phyloP scores from a whole-genome alignment of 148 eudicot genomes.

The Hydrangea macrophylla region DNA sequence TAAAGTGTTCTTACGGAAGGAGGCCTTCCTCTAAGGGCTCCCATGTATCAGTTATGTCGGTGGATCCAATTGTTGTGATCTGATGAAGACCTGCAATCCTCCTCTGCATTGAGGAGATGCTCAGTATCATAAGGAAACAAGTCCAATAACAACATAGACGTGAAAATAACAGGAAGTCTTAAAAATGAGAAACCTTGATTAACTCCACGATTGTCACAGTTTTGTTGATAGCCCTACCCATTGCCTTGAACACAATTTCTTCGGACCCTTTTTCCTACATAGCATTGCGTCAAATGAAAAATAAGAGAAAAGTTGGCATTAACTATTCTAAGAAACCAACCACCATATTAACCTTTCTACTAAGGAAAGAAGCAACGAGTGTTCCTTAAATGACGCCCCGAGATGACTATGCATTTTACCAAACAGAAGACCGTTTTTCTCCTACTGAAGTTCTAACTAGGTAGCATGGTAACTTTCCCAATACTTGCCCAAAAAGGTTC shows the following conservation, averaged over 20 bases:
- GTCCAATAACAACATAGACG: neutral
- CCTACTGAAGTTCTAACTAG: neutral
- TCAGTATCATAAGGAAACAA: conserved; percentile 4
- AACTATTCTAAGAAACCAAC: too few species aligned
- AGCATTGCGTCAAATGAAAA: conserved; percentile 5
- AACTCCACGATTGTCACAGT: conserved; percentile 97
- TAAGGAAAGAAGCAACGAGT: too few species aligned
- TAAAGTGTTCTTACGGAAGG: conserved; percentile 61
- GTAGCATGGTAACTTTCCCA: neutral
- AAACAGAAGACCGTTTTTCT: neutral
- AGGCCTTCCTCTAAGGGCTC: conserved; percentile 99
- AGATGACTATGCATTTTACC: neutral
- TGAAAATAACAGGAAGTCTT: neutral
- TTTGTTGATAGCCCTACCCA: conserved; percentile 98
- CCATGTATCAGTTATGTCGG: conserved; percentile 94
- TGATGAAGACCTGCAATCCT: conserved; percentile 96
- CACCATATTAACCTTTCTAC: too few species aligned
- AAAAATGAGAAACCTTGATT: conserved; percentile 58
- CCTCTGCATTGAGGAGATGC: conserved; percentile 49
- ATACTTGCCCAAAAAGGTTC: neutral
- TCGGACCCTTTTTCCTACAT: conserved; percentile 74
- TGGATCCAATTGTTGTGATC: conserved; percentile 80
- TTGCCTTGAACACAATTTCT: conserved; percentile 91
- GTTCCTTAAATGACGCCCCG: neutral
- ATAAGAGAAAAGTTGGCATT: neutral